phyloP scores from a whole-genome alignment of 805 yeast genomes.

The Barnettozyma vustinii region DNA sequence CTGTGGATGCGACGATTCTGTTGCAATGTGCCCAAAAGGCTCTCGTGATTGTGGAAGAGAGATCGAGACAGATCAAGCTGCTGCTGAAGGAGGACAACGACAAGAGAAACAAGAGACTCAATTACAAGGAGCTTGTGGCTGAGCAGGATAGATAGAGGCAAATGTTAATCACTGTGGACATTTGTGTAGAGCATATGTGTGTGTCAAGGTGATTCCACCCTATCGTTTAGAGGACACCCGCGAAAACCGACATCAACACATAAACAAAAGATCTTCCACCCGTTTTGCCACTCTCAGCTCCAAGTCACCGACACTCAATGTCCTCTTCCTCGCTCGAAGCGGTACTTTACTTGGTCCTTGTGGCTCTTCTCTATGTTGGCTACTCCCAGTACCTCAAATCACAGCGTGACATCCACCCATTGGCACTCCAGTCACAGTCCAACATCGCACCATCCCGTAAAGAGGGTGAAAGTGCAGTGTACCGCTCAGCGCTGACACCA shows the following conservation, averaged over 20 bases:
- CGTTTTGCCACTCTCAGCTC: background rate
- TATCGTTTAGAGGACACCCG: background rate
- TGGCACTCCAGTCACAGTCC: conserved; percentile 60
- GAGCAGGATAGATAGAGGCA: conserved; percentile 21
- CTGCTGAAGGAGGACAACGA: conserved; percentile 32
- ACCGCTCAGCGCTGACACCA: conserved; percentile 71
- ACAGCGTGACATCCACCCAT: conserved; percentile 49
- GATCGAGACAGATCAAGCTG: conserved; percentile 59
- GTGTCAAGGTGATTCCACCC: too few species aligned
- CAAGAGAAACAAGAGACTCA: conserved; percentile 19
- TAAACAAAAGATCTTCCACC: background rate
- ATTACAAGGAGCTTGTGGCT: conserved; percentile 23
- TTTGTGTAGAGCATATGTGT: background rate
- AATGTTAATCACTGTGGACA: background rate
- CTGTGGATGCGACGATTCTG: conserved; percentile 65
- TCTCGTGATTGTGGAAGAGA: conserved; percentile 49
- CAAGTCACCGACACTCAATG: background rate
- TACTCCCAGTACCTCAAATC: conserved; percentile 24
- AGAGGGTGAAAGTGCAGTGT: conserved; percentile 65
- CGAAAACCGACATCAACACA: background rate
- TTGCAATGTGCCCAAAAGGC: conserved; percentile 69
- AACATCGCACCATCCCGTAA: conserved; percentile 59
- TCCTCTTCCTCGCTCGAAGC: background rate
- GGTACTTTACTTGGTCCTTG: conserved; percentile 41
- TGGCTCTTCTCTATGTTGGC: conserved; percentile 19